Base-by-base conservation (phyloP, 257 asterid species). In the Scutellaria minor region DNA sequence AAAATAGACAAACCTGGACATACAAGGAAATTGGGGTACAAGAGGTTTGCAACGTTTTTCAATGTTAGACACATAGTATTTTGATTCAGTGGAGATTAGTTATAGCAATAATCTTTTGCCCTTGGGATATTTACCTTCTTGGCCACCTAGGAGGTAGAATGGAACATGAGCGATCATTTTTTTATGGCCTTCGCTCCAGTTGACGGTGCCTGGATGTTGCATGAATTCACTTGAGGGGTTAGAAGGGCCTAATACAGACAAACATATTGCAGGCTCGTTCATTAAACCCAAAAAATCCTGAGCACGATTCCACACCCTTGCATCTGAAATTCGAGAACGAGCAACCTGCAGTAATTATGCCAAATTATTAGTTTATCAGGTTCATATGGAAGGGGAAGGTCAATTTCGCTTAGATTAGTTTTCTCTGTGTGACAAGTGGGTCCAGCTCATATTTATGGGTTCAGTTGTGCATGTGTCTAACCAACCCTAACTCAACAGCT, bases 201-300 rank as follows among this genome's bases (percentile, higher is more conserved):
- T 85, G 73, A 93, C 88, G 15, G 89, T 83, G 78, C 97, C 96
- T 11, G 96, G 96, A 71, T 79, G 62, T 66, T 82, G 88, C 68
- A 58, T 72, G 79, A 64, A 78, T 64, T 85, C 82, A 75, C 74
- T 70, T 45, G 96, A 82, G 56, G 90, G 85, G 68, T 64, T 80
- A 35, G 90, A 83, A 51, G 96, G 84, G 51, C 96, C 97, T 87
- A 91, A 86, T 60, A 91, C 80, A 37, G 98, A 93, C 75, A 86
- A 72, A 78, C 97, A 91, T 64, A 93, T 80, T 6, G 96, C 96
- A 47, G 97, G 98, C 74, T 93, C 98, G 66, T 87, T 88, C 94
- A 93, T 89, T 75, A 93, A 72, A 69, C 93, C 91, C 80, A 93
- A 74, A 77, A 79, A 93, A 79, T 93, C 98, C 68, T 82, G 85